These are phyloP conservation scores for Fereydounia khargensis DNA, from an alignment of 1,284 basidiomycete species.

Conservation along the genomic window DNA sequence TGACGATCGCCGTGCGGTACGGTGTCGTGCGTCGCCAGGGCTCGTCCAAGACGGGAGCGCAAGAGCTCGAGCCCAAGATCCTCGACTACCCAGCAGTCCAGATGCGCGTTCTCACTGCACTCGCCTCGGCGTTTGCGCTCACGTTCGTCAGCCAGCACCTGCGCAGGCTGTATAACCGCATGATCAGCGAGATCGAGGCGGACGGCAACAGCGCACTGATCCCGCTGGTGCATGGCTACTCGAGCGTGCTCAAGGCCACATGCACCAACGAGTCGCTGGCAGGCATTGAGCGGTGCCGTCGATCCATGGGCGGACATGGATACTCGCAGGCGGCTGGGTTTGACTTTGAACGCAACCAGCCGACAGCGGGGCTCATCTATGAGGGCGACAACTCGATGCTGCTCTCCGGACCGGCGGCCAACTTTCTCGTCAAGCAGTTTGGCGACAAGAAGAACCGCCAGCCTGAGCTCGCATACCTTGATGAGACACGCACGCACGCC, in stretches of 20 bases:
- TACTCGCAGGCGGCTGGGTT: conserved; percentile 37
- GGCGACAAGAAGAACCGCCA: conserved; percentile 12
- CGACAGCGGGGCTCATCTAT: conserved; percentile 42
- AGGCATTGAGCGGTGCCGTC: conserved; percentile 32
- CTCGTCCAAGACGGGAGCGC: conserved; percentile 52
- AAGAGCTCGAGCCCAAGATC: conserved; percentile 57
- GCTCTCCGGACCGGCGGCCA: conserved; percentile 34
- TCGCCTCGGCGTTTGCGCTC: conserved; percentile 37
- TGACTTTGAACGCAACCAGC: conserved; percentile 44
- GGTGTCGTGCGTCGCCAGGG: conserved; percentile 59
- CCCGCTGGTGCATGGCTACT: conserved; percentile 40
- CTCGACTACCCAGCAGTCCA: conserved; percentile 58
- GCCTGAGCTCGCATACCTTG: conserved; percentile 25
- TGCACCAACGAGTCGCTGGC: conserved; percentile 36
- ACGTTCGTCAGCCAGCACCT: conserved; percentile 36
- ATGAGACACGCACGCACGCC: conserved; percentile 5
- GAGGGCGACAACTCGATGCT: conserved; percentile 48
- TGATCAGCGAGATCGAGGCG: conserved; percentile 25
- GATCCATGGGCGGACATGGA: conserved; percentile 44
- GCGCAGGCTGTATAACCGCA: conserved; percentile 28
- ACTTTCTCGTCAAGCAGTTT: conserved; percentile 43
- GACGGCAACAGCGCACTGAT: conserved; percentile 25
- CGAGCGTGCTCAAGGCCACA: conserved; percentile 41
- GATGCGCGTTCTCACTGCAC: conserved; percentile 34
- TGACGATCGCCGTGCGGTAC: conserved; percentile 58